Evolutionary conservation across 129 eudicot genomes (phyloP), one percentile per base, ranked within the genome.

Genomic region (Tanacetum coccineum): DNA sequence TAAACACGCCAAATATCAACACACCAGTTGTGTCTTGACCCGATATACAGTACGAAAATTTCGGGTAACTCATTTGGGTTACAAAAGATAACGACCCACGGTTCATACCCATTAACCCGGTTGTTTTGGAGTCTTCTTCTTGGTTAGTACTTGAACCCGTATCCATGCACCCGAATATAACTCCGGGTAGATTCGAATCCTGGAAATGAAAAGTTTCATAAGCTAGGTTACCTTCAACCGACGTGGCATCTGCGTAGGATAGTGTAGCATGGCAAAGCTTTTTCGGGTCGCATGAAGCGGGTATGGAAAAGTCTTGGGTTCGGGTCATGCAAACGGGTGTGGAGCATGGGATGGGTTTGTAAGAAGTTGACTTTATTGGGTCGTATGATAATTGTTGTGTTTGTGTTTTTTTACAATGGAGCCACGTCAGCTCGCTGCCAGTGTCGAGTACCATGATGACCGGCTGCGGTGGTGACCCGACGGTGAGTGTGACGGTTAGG

Each of bases 141-240:
- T 71, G 80, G 72, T 79, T 84, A 2, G 87, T 79, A 47, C 87
- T 87, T 7, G 82, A 79, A 18, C 75, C 72, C 26, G 67, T 13
- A 74, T 90, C 97, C 97, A 90, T 90, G 78, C 97, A 87, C 47
- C 97, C 97, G 77, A 90, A 90, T 10, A 84, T 75, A 8, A 79
- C 68, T 17, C 88, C 75, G 58, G 96, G 90, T 0, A 80, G 64
- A 59, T 68, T 76, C 71, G 81, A 76, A 46, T 52, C 68, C 25
- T 76, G 75, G 48, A 90, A 45, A 28, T 69, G 80, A 20, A 90
- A 87, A 11, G 75, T 79, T 9, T 90, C 97, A 36, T 71, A 22
- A 18, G 95, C 97, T 50, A 90, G 85, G 50, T 85, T 86, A 18
- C 97, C 97, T 67, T 90, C 97, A 22, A 87, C 90, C 17, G 97